Percentiles rank a stretch among this genome's conserved stretches.
These are phyloP conservation scores for Candida anglica DNA, from an alignment of 805 yeast genomes.

Conservation along the genomic window DNA sequence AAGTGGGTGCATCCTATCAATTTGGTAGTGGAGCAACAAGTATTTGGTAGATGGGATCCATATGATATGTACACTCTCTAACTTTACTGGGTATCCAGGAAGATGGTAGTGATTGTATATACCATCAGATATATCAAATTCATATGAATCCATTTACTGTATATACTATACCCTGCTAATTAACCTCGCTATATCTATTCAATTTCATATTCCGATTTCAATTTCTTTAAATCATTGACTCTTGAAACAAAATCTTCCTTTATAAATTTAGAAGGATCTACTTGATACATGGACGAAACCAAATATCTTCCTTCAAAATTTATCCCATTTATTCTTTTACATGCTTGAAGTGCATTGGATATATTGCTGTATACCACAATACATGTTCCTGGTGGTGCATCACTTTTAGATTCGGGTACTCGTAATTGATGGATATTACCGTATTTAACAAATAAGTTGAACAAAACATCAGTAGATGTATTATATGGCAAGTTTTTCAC, in stretches of 20 bases:
- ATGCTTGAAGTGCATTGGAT: slow-evolving; percentile 46
- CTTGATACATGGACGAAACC: slow-evolving; percentile 45
- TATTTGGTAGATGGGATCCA: too few relatives aligned
- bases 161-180: too few relatives aligned
- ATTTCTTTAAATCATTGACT: slow-evolving; percentile 22
- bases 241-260: slow-evolving; percentile 21
- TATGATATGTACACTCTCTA: too few relatives aligned
- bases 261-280: slow-evolving; percentile 32
- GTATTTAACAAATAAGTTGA: slow-evolving; percentile 48
- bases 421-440: slow-evolving; percentile 58
- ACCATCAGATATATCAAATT: too few relatives aligned
- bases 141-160: too few relatives aligned
- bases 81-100: too few relatives aligned
- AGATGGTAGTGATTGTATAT: too few relatives aligned
- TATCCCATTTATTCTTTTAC: slow-evolving; percentile 55
- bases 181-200: too few relatives aligned
- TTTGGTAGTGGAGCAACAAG: too few relatives aligned
- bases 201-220: slow-evolving; percentile 14
- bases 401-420: slow-evolving; percentile 28
- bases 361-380: slow-evolving; percentile 49
- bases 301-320: slow-evolving; percentile 57
- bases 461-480: slow-evolving; percentile 42
- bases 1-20: too few relatives aligned
- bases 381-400: slow-evolving; percentile 46
- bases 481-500: slow-evolving; percentile 59